Base-by-base conservation (phyloP, 2,329 filamentous ascomycete genomes). In the Chaetomiaceae sp. region DNA sequence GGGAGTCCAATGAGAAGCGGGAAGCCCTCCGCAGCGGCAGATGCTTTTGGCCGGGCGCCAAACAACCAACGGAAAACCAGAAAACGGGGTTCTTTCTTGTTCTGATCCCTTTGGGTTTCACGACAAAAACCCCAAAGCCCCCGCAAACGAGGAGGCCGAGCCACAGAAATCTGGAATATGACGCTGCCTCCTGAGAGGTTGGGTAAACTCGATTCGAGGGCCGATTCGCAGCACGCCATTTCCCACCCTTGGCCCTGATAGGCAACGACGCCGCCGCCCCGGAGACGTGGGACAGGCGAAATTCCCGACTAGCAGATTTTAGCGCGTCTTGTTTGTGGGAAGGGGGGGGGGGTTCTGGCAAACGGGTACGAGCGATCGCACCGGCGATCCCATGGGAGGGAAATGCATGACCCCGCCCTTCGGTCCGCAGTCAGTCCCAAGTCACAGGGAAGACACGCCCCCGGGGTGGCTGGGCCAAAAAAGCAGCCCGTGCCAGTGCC, bases 341-440 rank as follows among this genome's bases (percentile, higher is more conserved):
- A 36, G 41, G 34, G 18, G 18, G 10, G 4, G 25, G 37, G 16
- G n/a, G 18, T 14, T 25, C 43, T 43, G 48, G 46, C 51, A 43
- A 50, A 48, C 46, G 51, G 51, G 33, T 33, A 44, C 38, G 32
- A 46, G 44, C 50, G 54, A 58, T 51, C 54, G 47, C 52, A 41
- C 44, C 36, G 51, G 44, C 53, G 54, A 56, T 56, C 55, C 54
- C 46, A 48, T 42, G 34, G 40, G 33, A 32, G 45, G 23, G 37
- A 27, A 42, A 58, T 64, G 64, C 65, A 66, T 51, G 55, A 54
- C 48, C 55, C 54, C 65, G 66, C 66, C 63, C 25, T 30, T 66
- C 66, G 62, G 61, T 61, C 62, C 64, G 64, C 60, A 62, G 62
- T 66, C 65, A n/a, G 38, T 42, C 21, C 29, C 40, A 49, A n/a